Conservation (phyloP, 225 moss, liverwort and hornwort species). For the Marchantia paleacea region DNA sequence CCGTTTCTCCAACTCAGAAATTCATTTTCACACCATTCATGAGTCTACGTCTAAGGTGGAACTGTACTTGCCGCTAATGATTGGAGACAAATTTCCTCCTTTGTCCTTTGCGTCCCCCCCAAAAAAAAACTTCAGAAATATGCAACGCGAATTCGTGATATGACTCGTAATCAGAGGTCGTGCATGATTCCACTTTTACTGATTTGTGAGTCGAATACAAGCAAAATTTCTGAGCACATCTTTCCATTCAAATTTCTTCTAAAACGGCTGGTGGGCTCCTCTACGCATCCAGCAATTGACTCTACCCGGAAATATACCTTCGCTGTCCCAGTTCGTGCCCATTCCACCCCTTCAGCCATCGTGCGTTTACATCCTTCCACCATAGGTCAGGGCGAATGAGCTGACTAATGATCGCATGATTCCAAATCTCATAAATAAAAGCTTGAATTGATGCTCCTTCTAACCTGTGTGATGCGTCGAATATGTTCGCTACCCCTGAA, state of each 20-base stretch:
- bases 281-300: neutral
- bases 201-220: neutral
- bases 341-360: neutral
- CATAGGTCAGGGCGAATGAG: neutral
- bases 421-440: neutral
- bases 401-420: neutral
- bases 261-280: neutral
- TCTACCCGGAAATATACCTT: neutral
- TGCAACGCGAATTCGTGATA: no score
- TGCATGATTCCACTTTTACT: no score
- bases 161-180: no score
- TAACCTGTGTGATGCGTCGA: neutral
- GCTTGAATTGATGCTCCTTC: slow-evolving; percentile 5
- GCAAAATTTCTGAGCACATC: neutral
- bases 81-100: no score
- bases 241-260: neutral
- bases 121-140: no score
- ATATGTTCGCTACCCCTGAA: neutral
- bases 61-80: no score
- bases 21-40: no score
- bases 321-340: neutral
- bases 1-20: no score
- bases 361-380: neutral
- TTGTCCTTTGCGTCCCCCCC: no score
- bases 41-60: no score